Evolutionary conservation across 73 alveolate species (phyloP).

Genomic region (Paraurostyla sp.): DNA sequence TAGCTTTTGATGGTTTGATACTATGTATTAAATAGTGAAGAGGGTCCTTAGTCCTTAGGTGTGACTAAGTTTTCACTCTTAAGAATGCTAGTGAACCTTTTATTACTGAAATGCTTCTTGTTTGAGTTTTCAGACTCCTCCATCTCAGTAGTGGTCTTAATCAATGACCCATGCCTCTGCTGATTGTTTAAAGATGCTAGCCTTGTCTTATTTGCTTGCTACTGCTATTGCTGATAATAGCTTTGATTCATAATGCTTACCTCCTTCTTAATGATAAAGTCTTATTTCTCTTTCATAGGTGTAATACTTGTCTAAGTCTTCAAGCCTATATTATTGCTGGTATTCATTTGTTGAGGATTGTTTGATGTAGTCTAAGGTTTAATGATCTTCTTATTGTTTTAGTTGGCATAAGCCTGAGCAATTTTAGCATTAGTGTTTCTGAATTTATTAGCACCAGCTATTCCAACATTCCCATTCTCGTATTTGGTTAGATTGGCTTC

Average conservation of each 20-base stretch:
- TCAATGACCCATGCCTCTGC: not conserved
- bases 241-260: no score
- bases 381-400: slow-evolving; percentile 24
- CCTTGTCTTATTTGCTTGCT: slow-evolving; percentile 37
- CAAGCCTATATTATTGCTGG: not conserved
- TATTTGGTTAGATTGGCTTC: slow-evolving; percentile 25
- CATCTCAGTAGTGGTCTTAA: not conserved
- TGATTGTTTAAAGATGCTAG: slow-evolving; percentile 2
- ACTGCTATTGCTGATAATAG: no score
- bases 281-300: no score
- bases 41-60: no score
- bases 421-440: slow-evolving; percentile 29
- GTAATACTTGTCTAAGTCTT: no score
- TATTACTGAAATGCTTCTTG: no score
- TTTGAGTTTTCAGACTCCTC: not conserved
- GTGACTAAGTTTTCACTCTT: no score
- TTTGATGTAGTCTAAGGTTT: not conserved
- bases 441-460: not conserved
- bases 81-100: no score
- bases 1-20: no score
- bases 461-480: slow-evolving; percentile 45
- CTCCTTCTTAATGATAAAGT: no score
- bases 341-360: not conserved
- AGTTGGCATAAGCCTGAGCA: slow-evolving; percentile 5
- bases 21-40: no score